These are phyloP conservation scores for Wickerhamiella parazyma DNA, from an alignment of 805 yeast species.

Conservation along the genomic window DNA sequence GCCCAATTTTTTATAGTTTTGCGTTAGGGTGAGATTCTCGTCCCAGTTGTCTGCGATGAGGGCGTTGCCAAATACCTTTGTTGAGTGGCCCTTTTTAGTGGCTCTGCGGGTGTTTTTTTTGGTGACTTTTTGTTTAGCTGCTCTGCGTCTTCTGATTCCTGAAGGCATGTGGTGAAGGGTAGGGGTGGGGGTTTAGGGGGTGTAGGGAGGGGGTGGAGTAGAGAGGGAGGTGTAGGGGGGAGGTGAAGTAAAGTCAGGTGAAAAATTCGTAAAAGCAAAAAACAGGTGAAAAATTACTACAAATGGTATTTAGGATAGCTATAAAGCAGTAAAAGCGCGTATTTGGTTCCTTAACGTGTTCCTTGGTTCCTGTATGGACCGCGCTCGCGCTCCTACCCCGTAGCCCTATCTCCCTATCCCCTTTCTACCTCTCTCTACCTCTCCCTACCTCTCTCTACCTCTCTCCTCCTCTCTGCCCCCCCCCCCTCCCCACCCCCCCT, in stretches of 20 bases:
- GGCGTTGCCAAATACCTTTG: constrained; percentile 37
- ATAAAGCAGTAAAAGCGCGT: too few species aligned
- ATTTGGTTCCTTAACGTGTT: too few species aligned
- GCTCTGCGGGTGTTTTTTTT: constrained; percentile 52
- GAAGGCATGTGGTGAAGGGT: too few species aligned
- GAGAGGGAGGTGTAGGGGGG: too few species aligned
- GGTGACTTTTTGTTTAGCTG: constrained; percentile 46
- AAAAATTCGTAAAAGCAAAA: background rate
- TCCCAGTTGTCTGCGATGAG: constrained; percentile 90
- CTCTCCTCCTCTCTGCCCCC: too few species aligned
- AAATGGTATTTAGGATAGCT: too few species aligned
- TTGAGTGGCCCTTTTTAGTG: constrained; percentile 50
- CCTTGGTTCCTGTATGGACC: too few species aligned
- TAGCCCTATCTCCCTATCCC: too few species aligned
- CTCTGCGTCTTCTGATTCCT: constrained; percentile 72
- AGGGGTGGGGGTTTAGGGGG: too few species aligned
- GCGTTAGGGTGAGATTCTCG: constrained; percentile 59
- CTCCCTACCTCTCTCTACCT: too few species aligned
- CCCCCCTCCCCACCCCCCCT: background rate
- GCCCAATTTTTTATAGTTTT: constrained; percentile 77
- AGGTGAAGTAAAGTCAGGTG: background rate
- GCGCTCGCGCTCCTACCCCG: too few species aligned
- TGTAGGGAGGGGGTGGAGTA: too few species aligned
- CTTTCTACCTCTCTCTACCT: background rate
- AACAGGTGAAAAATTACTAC: background rate